Evolutionary conservation across 306 rosid genomes (phyloP), one percentile per base, ranked within the genome.

Genomic region (Castanospermum australe): DNA sequence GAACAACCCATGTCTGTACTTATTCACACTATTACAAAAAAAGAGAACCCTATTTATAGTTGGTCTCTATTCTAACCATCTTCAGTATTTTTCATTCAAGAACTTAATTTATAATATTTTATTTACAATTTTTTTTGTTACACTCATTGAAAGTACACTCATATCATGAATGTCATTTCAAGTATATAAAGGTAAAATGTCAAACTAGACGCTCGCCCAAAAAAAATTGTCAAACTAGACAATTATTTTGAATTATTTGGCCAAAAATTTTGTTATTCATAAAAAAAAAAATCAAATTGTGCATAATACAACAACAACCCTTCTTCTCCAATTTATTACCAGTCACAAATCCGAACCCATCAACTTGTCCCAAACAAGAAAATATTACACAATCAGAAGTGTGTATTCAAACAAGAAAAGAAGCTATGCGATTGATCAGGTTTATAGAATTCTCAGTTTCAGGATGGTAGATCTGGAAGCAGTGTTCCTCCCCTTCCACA

Each of bases 401-500:
- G 0, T 9, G 4, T 15, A 56, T 5, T 85, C 84, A 85, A 39
- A 39, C 67, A 44, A 90, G 86, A 18, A 90, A 87, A 5, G 87
- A 82, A 67, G 89, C 90, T 1, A 88, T 69, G 18, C 84, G 83
- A n/a, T 28, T 24, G 60, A 84, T 52, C 44, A 88, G 0, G 11
- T 13, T 44, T 5, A 77, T 84, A 8, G 87, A 78, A 73, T 77
- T 90, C 0, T 75, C 17, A 48, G 89, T 35, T n/a, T 82, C 78
- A 25, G 74, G 56, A 56, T 82, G 47, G 15, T 67, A 18, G 5
- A 84, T 71, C 66, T 89, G 87, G 59, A 84, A 89, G 39, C 83
- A 77, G 39, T 86, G 92, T 25, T 69, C 90, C 54, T 86, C 87
- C 4, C 79, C 88, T 55, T 82, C 78, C 15, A 72, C 75, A 39